Conservation (phyloP, 257 asterid species). For the Scutellaria barbata region DNA sequence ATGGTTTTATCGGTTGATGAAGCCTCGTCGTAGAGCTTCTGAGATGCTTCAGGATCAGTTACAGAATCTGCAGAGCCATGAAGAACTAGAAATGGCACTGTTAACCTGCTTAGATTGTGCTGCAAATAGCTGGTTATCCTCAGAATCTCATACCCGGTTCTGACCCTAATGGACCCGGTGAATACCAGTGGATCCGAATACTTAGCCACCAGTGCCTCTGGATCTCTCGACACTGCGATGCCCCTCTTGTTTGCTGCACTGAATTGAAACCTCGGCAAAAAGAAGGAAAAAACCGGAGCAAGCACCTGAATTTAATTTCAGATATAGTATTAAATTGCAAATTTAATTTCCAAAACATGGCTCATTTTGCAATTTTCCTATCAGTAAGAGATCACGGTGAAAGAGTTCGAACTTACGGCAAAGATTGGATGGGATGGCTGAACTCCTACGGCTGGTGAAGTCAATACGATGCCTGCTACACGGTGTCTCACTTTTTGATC, state of each 20-base stretch:
- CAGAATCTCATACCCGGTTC: constrained; percentile 90
- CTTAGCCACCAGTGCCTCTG: constrained; percentile 77
- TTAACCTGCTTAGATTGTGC: constrained; percentile 62
- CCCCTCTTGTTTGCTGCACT: constrained; percentile 93
- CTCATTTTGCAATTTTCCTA: no score
- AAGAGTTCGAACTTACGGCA: constrained; percentile 48
- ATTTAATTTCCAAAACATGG: no score
- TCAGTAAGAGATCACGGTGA: not conserved
- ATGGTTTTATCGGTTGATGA: constrained; percentile 78
- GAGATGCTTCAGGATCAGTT: constrained; percentile 83
- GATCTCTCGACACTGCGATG: constrained; percentile 68
- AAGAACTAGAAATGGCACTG: constrained; percentile 77
- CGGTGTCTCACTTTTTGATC: constrained; percentile 72
- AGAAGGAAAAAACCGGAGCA: constrained; percentile 73
- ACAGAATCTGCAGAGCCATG: constrained; percentile 83
- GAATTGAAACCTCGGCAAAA: constrained; percentile 80
- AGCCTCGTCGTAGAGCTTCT: constrained; percentile 71
- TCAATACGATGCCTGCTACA: constrained; percentile 69
- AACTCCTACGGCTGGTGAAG: constrained; percentile 96
- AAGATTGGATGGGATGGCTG: constrained; percentile 93
- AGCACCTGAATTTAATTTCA: constrained; percentile 51
- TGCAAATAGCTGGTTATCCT: constrained; percentile 62
- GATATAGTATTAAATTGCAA: no score
- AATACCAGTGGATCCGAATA: constrained; percentile 93
- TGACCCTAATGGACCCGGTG: constrained; percentile 80